Base-by-base conservation (phyloP, 805 yeast species). In the Soucietia sequanensis region DNA sequence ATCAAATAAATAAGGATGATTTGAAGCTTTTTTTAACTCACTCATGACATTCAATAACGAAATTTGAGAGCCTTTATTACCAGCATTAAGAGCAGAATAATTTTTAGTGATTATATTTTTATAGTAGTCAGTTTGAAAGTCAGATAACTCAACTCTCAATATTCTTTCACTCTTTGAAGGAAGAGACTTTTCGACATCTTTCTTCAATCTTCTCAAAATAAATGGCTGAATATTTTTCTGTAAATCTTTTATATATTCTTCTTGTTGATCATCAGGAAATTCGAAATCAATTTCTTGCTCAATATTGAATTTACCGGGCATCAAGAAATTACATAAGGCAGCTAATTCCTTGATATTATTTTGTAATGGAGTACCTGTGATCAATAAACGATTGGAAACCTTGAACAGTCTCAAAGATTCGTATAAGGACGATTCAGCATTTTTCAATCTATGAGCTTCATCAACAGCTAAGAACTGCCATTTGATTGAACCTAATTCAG, bases 381-480 rank as follows among this genome's bases (percentile, higher is more conserved):
- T 93, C 44, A 93, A 72, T 41, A 93, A 65, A 47, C 97, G 71
- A 61, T 93, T 93, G 2, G 81, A 74, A 8, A 84, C 93, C 11
- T 81, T 84, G 67, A 93, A 88, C 44, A 82, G 84, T 49, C 72
- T 76, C 39, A 93, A 70, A 3, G 95, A 82, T 54, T 91, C 98
- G 58, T 93, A 93, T 26, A 93, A 66, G 0, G 98, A 90, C 19
- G 93, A 81, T 57, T 90, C 97, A 0, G 96, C 86, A 56, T 93
- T 93, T 50, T 93, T 93, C 55, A 93, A 72, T 54, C 99, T 76
- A 65, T 93, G 99, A 4, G 99, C 99, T 65, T 93, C 99, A 61
- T 93, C 99, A 17, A 93, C 98, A 2, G 99, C 99, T 47, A 95
- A 64, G 56, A 84, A 93, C 57, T 90, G 97, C 99, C 99, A 93